Conservation (phyloP, 352 stramenopile genomes). For the Pythium sukuiense region DNA sequence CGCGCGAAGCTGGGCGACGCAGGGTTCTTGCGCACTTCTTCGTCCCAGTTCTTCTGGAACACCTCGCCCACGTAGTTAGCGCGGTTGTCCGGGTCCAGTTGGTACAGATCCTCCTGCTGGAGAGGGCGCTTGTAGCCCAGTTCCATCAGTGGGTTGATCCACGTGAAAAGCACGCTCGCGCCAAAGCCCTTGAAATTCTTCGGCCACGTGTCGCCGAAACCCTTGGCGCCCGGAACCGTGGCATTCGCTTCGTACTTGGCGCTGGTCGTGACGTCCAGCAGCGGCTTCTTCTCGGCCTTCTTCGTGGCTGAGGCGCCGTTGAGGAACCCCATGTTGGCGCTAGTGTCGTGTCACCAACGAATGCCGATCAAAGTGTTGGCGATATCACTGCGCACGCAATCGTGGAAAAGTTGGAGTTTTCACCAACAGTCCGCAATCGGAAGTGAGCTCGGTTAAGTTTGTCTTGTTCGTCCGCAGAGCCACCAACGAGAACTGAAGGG, state of each 20-base stretch:
- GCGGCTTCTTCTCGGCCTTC: constrained; percentile 29
- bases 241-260: not conserved
- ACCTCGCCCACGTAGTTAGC: constrained; percentile 35
- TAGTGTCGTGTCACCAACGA: not conserved
- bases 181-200: constrained; percentile 54
- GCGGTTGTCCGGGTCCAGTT: constrained; percentile 71
- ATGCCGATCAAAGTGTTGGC: not conserved
- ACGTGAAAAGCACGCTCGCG: constrained; percentile 36
- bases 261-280: constrained; percentile 21
- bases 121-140: constrained; percentile 51
- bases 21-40: constrained; percentile 27
- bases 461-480: not conserved
- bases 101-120: constrained; percentile 77
- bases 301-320: not conserved
- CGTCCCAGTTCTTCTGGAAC: constrained; percentile 47
- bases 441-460: not conserved
- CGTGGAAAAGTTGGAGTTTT: not conserved
- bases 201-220: constrained; percentile 54
- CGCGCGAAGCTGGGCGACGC: constrained; percentile 48
- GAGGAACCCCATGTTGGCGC: constrained; percentile 11
- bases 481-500: constrained; percentile 13
- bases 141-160: constrained; percentile 17
- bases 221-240: constrained; percentile 2
- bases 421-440: not conserved
- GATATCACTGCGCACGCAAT: not conserved